These are phyloP conservation scores for Globisporangium takayamanum DNA, from an alignment of 352 stramenopile genomes.

Conservation along the genomic window DNA sequence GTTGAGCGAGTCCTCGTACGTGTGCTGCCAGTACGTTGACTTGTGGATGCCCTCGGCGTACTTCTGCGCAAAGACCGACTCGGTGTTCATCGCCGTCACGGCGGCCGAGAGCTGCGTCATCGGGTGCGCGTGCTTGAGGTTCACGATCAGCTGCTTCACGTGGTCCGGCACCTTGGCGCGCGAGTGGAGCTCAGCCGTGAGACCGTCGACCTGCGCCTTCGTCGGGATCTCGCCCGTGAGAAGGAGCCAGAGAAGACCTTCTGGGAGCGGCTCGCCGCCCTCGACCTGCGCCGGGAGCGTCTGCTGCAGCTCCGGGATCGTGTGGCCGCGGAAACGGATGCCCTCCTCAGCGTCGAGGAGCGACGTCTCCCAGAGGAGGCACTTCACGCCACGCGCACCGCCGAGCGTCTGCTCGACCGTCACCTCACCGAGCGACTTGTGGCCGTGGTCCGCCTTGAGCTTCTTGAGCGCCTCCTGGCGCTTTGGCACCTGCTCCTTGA, in stretches of 20 bases:
- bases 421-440: slow-evolving; percentile 90
- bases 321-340: slow-evolving; percentile 98
- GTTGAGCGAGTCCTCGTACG: slow-evolving; percentile 98
- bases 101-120: slow-evolving; percentile 98
- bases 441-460: slow-evolving; percentile 91
- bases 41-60: slow-evolving; percentile 97
- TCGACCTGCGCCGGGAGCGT: slow-evolving; percentile 89
- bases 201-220: slow-evolving; percentile 91
- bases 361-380: slow-evolving; percentile 98
- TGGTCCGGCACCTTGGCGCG: slow-evolving; percentile 93
- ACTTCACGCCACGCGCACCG: slow-evolving; percentile 96
- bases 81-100: slow-evolving; percentile 92
- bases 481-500: slow-evolving; percentile 87
- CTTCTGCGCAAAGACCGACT: slow-evolving; percentile 95
- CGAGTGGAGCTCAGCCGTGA: slow-evolving; percentile 95
- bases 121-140: slow-evolving; percentile 97
- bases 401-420: slow-evolving; percentile 97
- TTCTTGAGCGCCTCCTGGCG: slow-evolving; percentile 93
- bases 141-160: slow-evolving; percentile 93
- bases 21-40: slow-evolving; percentile 97
- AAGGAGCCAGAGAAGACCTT: slow-evolving; percentile 97
- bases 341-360: slow-evolving; percentile 93
- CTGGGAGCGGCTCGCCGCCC: slow-evolving; percentile 94
- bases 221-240: slow-evolving; percentile 97
- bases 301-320: slow-evolving; percentile 97